Evolutionary conservation across 331 rosid genomes (phyloP), one percentile per base, ranked within the genome.

Genomic region (Dryas integrifolia): DNA sequence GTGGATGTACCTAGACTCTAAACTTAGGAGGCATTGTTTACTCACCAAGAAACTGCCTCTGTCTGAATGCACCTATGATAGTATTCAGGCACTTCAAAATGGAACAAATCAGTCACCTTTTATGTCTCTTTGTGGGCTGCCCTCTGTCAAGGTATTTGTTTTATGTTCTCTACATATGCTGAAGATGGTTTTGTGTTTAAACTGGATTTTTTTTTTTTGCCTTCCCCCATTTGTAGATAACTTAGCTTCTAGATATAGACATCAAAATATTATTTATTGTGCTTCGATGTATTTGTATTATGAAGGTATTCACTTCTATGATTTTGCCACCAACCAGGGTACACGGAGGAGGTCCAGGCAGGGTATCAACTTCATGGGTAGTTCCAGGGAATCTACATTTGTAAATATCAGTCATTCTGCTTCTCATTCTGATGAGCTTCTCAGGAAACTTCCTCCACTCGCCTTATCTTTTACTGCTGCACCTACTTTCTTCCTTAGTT

Each of bases 31-130:
- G 69, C 85, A 84, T 86, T 89, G 98, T 81, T 72, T 79, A 35
- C 77, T 95, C 68, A 68, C 87, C 69, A 89, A 90, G 88, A 89
- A 86, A 76, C 89, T 95, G 16, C 86, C 87, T 79, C 76, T 78
- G 66, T 79, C 90, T 69, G 97, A 95, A 86, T 95, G 99, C 88
- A 88, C 98, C 24, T 92, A 86, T 51, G 96, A 89, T 80, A 92
- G 92, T 84, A 84, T 95, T 75, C 84, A 85, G 81, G 87, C 84
- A 69, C 88, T 95, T 83, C 93, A 90, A 82, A 87, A 82, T 65
- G 89, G 88, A 67, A 52, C 76, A 52, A 82, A 62, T 51, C 84
- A 73, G 74, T 77, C 76, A 35, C 71, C 88, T 43, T 8, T 51
- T 51, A 48, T 85, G 44, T 73, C 91, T 49, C 61, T 65, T 57